Percentiles rank a stretch among this genome's conserved stretches.
Conservation (phyloP, 306 rosid genomes). For the barrel medic (Medicago truncatula) region DNA sequence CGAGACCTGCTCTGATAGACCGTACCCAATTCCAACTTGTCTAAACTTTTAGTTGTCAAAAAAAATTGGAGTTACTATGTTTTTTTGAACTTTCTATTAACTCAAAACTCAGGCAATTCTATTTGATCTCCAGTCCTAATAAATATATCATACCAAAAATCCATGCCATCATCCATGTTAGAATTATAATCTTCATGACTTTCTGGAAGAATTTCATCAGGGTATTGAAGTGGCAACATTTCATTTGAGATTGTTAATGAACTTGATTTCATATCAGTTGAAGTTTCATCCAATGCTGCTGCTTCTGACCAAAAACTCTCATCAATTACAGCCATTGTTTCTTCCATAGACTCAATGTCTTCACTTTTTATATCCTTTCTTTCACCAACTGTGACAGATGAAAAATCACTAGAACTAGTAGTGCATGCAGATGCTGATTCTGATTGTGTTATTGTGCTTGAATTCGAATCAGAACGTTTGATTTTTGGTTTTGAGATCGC, state of each 20-base stretch:
- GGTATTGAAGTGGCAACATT: constrained; percentile 36
- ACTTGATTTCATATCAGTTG: constrained; percentile 9
- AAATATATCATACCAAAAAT: constrained; percentile 83
- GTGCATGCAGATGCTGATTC: constrained; percentile 50
- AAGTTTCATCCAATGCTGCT: constrained; percentile 46
- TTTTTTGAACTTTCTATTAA: not conserved
- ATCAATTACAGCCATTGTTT: constrained; percentile 55
- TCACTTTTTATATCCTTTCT: constrained; percentile 48
- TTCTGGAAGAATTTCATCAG: constrained; percentile 39
- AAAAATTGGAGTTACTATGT: not conserved
- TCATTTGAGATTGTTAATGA: constrained; percentile 43
- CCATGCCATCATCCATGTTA: constrained; percentile 66
- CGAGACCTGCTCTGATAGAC: not conserved
- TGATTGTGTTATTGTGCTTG: constrained; percentile 53
- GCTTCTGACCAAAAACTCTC: constrained; percentile 77
- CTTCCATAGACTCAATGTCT: constrained; percentile 50
- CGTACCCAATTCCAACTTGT: not conserved
- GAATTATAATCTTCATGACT: constrained; percentile 18
- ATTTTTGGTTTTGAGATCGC: constrained; percentile 33
- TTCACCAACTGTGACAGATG: constrained; percentile 44
- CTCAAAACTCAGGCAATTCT: constrained; percentile 64
- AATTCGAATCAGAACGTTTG: constrained; percentile 47
- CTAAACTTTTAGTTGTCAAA: not conserved
- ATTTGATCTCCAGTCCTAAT: constrained; percentile 58
- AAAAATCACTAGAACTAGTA: constrained; percentile 52